Base-by-base conservation (phyloP, 225 moss, liverwort and hornwort genomes). In the Takakia lepidozioides region DNA sequence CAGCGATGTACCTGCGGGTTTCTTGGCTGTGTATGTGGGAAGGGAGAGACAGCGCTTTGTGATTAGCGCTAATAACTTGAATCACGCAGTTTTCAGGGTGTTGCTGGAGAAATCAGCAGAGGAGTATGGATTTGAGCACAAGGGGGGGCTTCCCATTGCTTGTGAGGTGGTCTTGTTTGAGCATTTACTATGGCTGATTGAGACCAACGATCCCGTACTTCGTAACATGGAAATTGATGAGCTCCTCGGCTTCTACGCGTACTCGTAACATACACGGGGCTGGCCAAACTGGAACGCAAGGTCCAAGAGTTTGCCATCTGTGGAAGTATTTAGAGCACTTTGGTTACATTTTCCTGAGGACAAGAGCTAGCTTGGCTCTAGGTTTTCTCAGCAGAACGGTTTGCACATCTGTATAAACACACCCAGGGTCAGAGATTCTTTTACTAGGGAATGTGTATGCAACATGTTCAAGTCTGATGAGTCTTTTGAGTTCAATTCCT, bases 31-130 rank as follows among this genome's bases (percentile, higher is more conserved):
- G 37, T 88, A 88, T 48, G 93, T 86, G 10, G 93, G 88, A 23
- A 42, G 18, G 23, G 86, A 86, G 78, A 57, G 81, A 61, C 67
- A 69, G 60, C 52, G 93, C 35, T 93, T 85, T 27, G 83, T 88
- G 52, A 88, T 93, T 70, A 83, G 75, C 41, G 78, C 88, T 24
- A 56, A 62, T 19, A 76, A 73, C 74, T 86, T 93, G 25, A 70
- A 64, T 46, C 78, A 88, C 57, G 48, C 69, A 14, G 59, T 78
- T 36, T 83, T 93, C 69, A 88, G 73, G 69, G 38, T 67, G 29
- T 46, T 93, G 58, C 78, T 93, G 24, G 82, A 86, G 66, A 78
- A 68, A 48, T 88, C 92, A 3, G 88, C 85, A 15, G 85, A 93
- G 60, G 85, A 88, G 58, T 85, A 74, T n/a, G 88, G 85, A 10